A percentile compares a stretch with the other conserved stretches of the same genome.
phyloP scores from a whole-genome alignment of 371 early-diverging fungal genomes.

The Thermomucor indicae-seudaticae region DNA sequence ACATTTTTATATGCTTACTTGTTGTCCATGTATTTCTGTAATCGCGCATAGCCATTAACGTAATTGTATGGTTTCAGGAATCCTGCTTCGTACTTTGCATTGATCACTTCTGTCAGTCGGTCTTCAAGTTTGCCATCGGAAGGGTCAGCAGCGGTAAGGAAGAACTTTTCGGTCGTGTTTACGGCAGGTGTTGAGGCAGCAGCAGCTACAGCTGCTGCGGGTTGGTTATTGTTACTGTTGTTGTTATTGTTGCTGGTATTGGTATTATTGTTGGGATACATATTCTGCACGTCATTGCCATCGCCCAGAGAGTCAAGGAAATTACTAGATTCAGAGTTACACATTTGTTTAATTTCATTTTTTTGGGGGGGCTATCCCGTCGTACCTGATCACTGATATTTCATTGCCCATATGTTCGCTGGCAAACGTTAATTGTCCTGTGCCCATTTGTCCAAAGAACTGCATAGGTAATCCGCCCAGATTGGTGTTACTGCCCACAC shows the following conservation, averaged over 20 bases:
- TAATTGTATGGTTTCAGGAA: conserved; percentile 92
- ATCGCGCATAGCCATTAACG: conserved; percentile 82
- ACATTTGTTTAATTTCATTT: neutral
- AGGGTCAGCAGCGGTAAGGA: conserved; percentile 87
- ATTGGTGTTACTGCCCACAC: conserved; percentile 24
- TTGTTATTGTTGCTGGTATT: conserved; percentile 20
- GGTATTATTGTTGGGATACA: conserved; percentile 12
- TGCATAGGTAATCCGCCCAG: conserved; percentile 37
- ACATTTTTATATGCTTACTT: conserved; percentile 43
- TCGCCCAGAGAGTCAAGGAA: conserved; percentile 69
- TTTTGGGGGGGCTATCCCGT: neutral
- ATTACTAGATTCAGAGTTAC: conserved; percentile 31
- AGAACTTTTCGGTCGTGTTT: conserved; percentile 79
- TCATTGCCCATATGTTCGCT: conserved; percentile 80
- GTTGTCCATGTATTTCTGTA: conserved; percentile 87
- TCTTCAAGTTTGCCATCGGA: conserved; percentile 78
- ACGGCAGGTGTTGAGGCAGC: conserved; percentile 25
- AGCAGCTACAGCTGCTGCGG: conserved; percentile 16
- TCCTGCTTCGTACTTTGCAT: conserved; percentile 91
- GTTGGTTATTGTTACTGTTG: conserved; percentile 19
- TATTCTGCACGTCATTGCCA: conserved; percentile 28
- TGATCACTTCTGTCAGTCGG: conserved; percentile 81
- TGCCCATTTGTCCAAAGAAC: conserved; percentile 45
- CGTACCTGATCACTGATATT: conserved; percentile 69
- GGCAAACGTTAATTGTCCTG: conserved; percentile 68